Evolutionary conservation across 306 rosid species (phyloP).

Genomic region (Pachyrhizus erosus): DNA sequence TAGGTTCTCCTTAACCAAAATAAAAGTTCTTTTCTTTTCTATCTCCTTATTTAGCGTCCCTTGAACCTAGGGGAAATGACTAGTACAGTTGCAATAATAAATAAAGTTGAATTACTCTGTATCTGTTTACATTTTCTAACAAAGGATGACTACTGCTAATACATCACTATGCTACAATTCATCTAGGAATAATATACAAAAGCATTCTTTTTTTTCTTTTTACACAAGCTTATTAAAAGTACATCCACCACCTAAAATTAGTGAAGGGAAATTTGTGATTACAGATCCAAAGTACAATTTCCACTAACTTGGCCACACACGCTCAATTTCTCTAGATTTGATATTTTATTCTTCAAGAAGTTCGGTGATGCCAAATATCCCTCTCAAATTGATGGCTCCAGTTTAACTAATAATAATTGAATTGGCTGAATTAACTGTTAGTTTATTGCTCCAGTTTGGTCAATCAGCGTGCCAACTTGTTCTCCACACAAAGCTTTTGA

Average conservation of each 20-base stretch:
- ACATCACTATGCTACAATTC: conserved; percentile 42
- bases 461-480: conserved; percentile 71
- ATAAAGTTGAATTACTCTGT: conserved; percentile 25
- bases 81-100: conserved; percentile 28
- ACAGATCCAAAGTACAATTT: conserved; percentile 38
- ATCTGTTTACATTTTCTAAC: conserved; percentile 37
- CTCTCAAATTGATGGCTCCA: conserved; percentile 27
- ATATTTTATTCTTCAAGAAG: conserved; percentile 39
- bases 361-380: conserved; percentile 22
- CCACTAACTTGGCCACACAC: conserved; percentile 20
- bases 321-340: conserved; percentile 5
- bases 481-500: conserved; percentile 79
- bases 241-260: conserved; percentile 36
- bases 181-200: conserved; percentile 44
- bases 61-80: background rate
- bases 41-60: background rate
- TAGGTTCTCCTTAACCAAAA: background rate
- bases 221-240: conserved; percentile 39
- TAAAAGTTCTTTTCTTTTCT: background rate
- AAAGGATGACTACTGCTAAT: conserved; percentile 35
- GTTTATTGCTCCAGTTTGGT: conserved; percentile 64
- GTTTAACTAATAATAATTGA: conserved; percentile 35
- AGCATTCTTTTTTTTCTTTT: conserved; percentile 10
- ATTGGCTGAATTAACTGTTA: conserved; percentile 47
- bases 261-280: conserved; percentile 31